Base-by-base conservation (phyloP, 2,329 filamentous ascomycete species). In the Daldinia sp. region DNA sequence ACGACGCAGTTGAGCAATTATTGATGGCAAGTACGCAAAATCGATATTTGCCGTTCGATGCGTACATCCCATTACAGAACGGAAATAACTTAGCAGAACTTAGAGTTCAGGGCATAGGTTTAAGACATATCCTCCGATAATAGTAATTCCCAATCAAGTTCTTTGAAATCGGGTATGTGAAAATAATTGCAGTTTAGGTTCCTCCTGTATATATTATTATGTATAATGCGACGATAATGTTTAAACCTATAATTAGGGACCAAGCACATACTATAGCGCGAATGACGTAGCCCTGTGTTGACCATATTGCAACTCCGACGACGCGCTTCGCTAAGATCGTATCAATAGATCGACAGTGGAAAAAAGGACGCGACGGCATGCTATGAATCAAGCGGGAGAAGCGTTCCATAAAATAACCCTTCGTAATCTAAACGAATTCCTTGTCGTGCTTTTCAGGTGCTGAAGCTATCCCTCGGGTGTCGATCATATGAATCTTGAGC, bases 391-490 rank as follows among this genome's bases (percentile, higher is more conserved):
- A 44, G 37, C 1, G 35, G 50, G 26, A 33, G 54, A 46, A 35
- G 54, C 30, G 46, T 44, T 55, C 54, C 42, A 60, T 64, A 62
- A 33, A 65, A 28, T 53, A 26, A 28, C 48, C 28, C 55, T 44
- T 59, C 9, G 18, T 33, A 67, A 46, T 54, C 54, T 30, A 51
- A 60, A 35, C 4, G 18, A 59, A 72, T 72, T 72, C 67, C 67
- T 53, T 33, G 15, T 30, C n/a, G 44, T 15, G 37, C 62, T 18
- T 48, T 48, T 46, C 41, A 39, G 23, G 50, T n/a, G 15, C n/a
- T 33, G 20, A 20, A 20, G 28, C 23, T 44, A 20, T 64, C 65
- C 57, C 65, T 61, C 18, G 15, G 59, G 41, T 59, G 65, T 26
- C 60, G 61, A 67, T 63, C 67, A 54, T 41, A 23, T 10, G 20